phyloP scores from a whole-genome alignment of 2,329 filamentous ascomycete genomes.

The Aspergillus jensenii region DNA sequence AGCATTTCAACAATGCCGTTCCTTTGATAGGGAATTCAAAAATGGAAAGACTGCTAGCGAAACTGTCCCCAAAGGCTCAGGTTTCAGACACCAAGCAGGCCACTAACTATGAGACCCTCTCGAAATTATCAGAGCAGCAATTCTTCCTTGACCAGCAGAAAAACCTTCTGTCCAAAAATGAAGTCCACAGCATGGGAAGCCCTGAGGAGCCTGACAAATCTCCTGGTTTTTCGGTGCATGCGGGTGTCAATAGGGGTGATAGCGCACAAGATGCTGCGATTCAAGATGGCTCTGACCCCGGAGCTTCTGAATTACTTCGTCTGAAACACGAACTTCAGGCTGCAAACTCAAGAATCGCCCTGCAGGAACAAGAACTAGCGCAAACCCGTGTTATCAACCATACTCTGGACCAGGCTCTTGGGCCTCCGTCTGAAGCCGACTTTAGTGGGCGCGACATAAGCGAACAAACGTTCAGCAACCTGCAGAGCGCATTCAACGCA shows the following conservation, averaged over 20 bases:
- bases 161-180: conserved; percentile 43
- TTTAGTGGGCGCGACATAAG: conserved; percentile 50
- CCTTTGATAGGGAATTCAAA: conserved; percentile 34
- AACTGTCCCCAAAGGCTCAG: conserved; percentile 39
- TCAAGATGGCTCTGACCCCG: conserved; percentile 23
- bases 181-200: conserved; percentile 8
- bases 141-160: conserved; percentile 60
- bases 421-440: conserved; percentile 54
- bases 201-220: conserved; percentile 23
- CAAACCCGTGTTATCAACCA: conserved; percentile 61
- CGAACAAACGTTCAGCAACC: conserved; percentile 51
- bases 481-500: conserved; percentile 55
- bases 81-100: conserved; percentile 14
- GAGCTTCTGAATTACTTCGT: conserved; percentile 53
- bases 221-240: conserved; percentile 18
- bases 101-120: conserved; percentile 50
- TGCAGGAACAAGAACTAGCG: conserved; percentile 62
- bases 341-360: conserved; percentile 58
- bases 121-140: conserved; percentile 72
- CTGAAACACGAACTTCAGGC: conserved; percentile 58
- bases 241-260: conserved; percentile 14
- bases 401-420: conserved; percentile 60
- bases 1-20: conserved; percentile 31
- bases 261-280: conserved; percentile 12
- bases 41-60: conserved; percentile 63